Base-by-base conservation (phyloP, 345 rosid species). In the Dipteronia dyeriana region DNA sequence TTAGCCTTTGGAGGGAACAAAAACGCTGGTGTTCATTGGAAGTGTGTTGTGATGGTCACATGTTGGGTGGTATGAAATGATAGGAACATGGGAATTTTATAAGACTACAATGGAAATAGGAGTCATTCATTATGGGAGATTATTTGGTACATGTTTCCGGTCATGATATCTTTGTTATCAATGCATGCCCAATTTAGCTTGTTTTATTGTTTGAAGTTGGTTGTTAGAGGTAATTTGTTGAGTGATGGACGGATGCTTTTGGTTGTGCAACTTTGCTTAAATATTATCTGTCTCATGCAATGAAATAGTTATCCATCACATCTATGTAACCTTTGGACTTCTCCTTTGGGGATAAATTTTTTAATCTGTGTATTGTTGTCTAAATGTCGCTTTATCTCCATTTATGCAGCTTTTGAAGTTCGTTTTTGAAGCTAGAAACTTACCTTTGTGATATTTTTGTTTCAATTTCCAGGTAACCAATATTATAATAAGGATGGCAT, bases 401-500 rank as follows among this genome's bases (percentile, higher is more conserved):
- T 26, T 41, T 17, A 53, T 29, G 57, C 20, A 31, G 2, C 11
- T 74, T 45, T 74, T 41, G 9, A 11, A n/a, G 75, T 2, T 47
- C 4, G 3, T 43, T 56, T 59, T 68, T 45, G 75, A 62, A 19
- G 45, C 69, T 5, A 39, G 41, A 62, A 45, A 23, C 70, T 47
- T 1, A 74, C 59, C 26, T 25, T 26, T 47, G 13, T n/a, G 19
- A 25, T 16, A 11, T 39, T 39, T 16, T 26, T 62, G 11, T 19
- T 26, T 47, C 5, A 1, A 6, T 19, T 45, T 12, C 31, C 70
- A 74, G 77, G 70, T 63, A 43, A 31, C 19, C 23, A 7, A 5
- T 74, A 68, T 49, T 64, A 62, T 47, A 63, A 74, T 74, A 74
- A 74, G 69, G 69, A 62, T 63, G 77, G 70, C 62, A 29, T 47